Conservation (phyloP, 257 asterid species). For the Gentiana straminea region DNA sequence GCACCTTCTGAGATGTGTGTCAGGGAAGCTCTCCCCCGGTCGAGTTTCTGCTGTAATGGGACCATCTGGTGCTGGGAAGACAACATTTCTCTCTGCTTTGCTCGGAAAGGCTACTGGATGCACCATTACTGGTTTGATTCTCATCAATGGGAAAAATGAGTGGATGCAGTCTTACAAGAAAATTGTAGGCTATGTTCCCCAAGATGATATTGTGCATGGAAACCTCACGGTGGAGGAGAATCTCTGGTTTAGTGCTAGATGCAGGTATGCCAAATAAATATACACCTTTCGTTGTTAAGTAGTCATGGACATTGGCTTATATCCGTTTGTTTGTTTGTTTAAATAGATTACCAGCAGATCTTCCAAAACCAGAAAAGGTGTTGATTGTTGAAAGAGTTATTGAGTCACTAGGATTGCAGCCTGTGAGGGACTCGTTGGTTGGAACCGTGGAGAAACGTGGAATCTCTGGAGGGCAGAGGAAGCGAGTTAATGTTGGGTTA, state of each 20-base stretch:
- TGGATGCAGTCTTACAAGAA: constrained; percentile 77
- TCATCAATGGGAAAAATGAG: constrained; percentile 68
- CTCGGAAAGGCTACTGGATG: constrained; percentile 95
- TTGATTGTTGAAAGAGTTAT: constrained; percentile 88
- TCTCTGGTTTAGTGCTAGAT: constrained; percentile 99
- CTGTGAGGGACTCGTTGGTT: constrained; percentile 82
- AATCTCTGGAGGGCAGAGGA: constrained; percentile 97
- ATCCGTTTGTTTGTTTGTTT: neutral
- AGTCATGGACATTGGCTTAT: neutral
- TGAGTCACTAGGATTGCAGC: constrained; percentile 85
- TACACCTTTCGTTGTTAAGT: neutral
- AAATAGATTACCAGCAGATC: constrained; percentile 60
- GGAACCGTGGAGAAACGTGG: constrained; percentile 98
- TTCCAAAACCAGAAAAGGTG: constrained; percentile 71
- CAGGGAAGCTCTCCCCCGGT: constrained; percentile 82
- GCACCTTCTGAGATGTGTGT: constrained; percentile 77
- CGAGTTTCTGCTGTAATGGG: constrained; percentile 98
- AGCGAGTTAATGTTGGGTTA: constrained; percentile 92
- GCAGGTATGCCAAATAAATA: constrained; percentile 49
- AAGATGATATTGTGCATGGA: constrained; percentile 96
- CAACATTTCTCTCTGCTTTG: constrained; percentile 92
- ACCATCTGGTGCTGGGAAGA: constrained; percentile 98
- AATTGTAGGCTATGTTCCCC: constrained; percentile 91
- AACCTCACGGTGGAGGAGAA: constrained; percentile 97
- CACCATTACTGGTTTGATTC: constrained; percentile 61